phyloP scores from a whole-genome alignment of 2,329 filamentous ascomycete species.

The Pseudocercospora musae region DNA sequence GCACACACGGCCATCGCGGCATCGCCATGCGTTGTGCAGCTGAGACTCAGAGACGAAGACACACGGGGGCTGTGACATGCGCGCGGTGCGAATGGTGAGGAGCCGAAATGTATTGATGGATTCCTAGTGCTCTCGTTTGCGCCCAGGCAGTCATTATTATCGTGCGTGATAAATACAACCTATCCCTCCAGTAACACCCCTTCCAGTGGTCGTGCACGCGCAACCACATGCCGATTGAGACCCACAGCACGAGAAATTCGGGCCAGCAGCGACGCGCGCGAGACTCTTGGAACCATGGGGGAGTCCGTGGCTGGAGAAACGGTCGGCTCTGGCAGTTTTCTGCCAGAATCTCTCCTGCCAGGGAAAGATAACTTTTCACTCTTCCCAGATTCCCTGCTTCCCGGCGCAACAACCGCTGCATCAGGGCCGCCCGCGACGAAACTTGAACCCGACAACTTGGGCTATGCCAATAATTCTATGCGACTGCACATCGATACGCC shows the following conservation, averaged over 20 bases:
- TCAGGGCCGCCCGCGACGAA: neutral
- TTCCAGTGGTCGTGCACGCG: neutral
- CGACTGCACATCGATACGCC: neutral
- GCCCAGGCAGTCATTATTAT: neutral
- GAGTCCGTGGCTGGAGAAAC: constrained; percentile 2
- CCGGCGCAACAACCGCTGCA: neutral
- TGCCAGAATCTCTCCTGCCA: neutral
- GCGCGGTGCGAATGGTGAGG: neutral
- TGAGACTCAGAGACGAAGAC: neutral
- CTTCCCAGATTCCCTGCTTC: neutral
- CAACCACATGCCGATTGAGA: constrained; percentile 1
- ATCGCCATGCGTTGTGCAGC: neutral
- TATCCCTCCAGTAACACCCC: neutral
- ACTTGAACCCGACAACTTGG: neutral
- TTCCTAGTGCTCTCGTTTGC: neutral
- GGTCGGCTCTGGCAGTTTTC: neutral
- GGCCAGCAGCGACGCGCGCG: neutral
- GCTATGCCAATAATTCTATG: neutral
- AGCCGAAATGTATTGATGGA: neutral
- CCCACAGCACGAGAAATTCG: neutral
- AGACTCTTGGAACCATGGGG: neutral
- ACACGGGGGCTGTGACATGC: neutral
- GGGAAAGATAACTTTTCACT: neutral
- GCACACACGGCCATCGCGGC: no score
- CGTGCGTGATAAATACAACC: neutral